A percentile compares a stretch with the other conserved stretches of the same genome.
These are phyloP conservation scores for Penicillium oxalicum DNA, from an alignment of 2,329 filamentous ascomycete species.

Conservation along the genomic window DNA sequence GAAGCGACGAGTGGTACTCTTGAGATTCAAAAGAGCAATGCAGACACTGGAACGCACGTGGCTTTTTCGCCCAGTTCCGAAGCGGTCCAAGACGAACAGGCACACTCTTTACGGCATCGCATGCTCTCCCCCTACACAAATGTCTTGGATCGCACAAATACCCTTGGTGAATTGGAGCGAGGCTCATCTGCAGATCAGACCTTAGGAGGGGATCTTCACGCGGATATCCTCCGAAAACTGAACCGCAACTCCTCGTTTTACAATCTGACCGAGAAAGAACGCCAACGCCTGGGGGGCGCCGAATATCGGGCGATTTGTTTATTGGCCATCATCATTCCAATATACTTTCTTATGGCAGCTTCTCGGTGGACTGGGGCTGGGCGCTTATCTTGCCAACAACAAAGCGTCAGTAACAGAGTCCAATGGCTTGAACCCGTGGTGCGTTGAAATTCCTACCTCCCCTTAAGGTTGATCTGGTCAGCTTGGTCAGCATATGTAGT, in stretches of 20 bases:
- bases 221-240: not conserved
- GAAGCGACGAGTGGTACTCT: not conserved
- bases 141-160: not conserved
- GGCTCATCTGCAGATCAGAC: not conserved
- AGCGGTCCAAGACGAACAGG: not conserved
- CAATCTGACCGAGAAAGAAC: conserved; percentile 1
- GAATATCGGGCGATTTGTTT: conserved; percentile 2
- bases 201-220: not conserved
- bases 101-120: not conserved
- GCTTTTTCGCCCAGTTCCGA: not conserved
- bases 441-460: not conserved
- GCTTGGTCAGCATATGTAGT: not conserved
- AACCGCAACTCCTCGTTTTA: conserved; percentile 3
- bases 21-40: not conserved
- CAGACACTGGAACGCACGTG: not conserved
- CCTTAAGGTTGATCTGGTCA: not conserved
- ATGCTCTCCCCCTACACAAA: conserved; percentile 3
- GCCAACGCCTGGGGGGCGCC: conserved; percentile 1
- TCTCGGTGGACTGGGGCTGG: conserved; percentile 39
- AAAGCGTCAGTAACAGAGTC: conserved; percentile 27
- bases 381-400: conserved; percentile 40
- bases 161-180: not conserved
- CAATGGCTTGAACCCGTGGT: conserved; percentile 45
- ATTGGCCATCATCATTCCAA: conserved; percentile 1
- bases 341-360: conserved; percentile 39